Percentiles rank a stretch among this genome's conserved stretches.
Conservation (phyloP, 495 filamentous ascomycete genomes). For the Neurospora sublineolata region DNA sequence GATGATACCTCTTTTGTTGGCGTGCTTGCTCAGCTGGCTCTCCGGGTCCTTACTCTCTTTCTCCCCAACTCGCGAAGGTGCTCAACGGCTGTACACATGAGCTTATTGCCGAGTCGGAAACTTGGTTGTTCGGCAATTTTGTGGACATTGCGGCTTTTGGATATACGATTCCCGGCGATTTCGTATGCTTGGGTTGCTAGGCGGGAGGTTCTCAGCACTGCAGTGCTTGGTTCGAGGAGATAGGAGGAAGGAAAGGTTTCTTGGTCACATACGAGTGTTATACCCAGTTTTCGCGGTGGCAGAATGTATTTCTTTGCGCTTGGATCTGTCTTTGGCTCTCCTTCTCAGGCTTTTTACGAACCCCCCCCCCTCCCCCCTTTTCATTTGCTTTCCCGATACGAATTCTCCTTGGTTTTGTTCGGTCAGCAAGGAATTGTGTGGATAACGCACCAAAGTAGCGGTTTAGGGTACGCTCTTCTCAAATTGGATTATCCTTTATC, state of each 20-base stretch:
- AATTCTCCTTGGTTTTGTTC: background rate
- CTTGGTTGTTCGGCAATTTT: background rate
- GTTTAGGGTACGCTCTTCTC: background rate
- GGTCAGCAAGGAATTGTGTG: background rate
- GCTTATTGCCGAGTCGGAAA: background rate
- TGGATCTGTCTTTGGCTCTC: background rate
- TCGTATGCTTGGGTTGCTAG: background rate
- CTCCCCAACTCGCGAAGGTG: background rate
- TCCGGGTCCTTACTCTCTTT: background rate
- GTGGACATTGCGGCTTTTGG: background rate
- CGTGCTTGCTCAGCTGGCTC: background rate
- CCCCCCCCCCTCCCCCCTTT: background rate
- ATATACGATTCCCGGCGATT: background rate
- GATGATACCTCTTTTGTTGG: slow-evolving; percentile 12
- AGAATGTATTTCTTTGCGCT: background rate
- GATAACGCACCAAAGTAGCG: background rate
- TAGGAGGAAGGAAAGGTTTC: background rate
- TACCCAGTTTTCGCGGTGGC: background rate
- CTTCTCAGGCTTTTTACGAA: background rate
- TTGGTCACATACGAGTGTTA: background rate
- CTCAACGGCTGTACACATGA: background rate
- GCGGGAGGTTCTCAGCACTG: background rate
- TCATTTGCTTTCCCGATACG: background rate
- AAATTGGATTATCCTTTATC: background rate
- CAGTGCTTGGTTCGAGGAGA: background rate